Conservation (phyloP, 208 protist species). For the Leishmania amazonensis region DNA sequence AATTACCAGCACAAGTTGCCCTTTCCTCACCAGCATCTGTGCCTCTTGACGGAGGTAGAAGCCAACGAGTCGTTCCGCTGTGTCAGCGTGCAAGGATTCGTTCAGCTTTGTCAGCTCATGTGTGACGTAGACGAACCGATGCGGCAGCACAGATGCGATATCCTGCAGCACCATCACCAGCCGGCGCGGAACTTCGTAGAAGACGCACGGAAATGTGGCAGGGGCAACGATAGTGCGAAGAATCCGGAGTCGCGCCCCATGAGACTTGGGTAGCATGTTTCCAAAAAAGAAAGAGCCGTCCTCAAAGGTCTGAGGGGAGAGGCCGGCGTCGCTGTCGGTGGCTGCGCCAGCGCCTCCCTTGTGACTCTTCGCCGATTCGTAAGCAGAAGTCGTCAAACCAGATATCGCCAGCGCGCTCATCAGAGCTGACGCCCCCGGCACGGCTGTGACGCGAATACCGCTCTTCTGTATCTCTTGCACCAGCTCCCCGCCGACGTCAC, state of each 20-base stretch:
- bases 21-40: slow-evolving; percentile 69
- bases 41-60: slow-evolving; percentile 84
- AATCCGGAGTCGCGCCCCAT: slow-evolving; percentile 65
- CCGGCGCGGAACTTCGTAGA: slow-evolving; percentile 89
- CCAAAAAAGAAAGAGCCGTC: slow-evolving; percentile 91
- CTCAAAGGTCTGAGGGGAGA: slow-evolving; percentile 27
- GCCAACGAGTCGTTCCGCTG: slow-evolving; percentile 58
- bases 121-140: slow-evolving; percentile 73
- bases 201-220: slow-evolving; percentile 74
- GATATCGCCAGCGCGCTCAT: slow-evolving; percentile 77
- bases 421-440: slow-evolving; percentile 81
- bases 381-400: slow-evolving; percentile 66
- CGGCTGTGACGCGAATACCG: slow-evolving; percentile 81
- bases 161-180: slow-evolving; percentile 82
- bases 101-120: slow-evolving; percentile 93
- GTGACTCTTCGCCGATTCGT: slow-evolving; percentile 28
- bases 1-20: slow-evolving; percentile 85
- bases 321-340: background rate
- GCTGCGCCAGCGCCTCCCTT: background rate
- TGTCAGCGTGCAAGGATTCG: slow-evolving; percentile 88
- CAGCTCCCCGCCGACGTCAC: slow-evolving; percentile 81
- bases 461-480: slow-evolving; percentile 81
- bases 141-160: slow-evolving; percentile 71
- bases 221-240: slow-evolving; percentile 66
- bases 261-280: slow-evolving; percentile 73